These are phyloP conservation scores for Calonectria hawksworthii DNA, from an alignment of 2,329 filamentous ascomycete genomes.

Conservation along the genomic window DNA sequence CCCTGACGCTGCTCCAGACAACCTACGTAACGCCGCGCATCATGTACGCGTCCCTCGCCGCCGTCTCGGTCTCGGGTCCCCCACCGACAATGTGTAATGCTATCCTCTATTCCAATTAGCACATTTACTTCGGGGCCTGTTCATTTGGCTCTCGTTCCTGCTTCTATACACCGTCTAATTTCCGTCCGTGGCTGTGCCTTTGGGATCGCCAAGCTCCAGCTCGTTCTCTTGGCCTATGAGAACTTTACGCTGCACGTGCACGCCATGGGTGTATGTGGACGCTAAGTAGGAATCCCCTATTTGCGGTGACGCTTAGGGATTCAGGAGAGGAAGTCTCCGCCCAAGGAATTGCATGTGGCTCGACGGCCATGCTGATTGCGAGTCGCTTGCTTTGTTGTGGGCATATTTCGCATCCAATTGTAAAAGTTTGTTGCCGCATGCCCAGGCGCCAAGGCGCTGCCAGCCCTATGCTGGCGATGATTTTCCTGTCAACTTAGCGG, in stretches of 20 bases:
- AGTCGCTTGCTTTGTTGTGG: not conserved
- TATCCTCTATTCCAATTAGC: not conserved
- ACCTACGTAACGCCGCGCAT: constrained; percentile 24
- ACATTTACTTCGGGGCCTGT: not conserved
- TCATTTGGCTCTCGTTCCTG: not conserved
- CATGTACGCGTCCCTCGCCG: constrained; percentile 19
- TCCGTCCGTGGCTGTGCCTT: constrained; percentile 7
- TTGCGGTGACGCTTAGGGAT: not conserved
- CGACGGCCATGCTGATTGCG: too few species aligned
- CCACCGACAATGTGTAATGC: constrained; percentile 6
- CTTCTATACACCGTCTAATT: constrained; percentile 5
- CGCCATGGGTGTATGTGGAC: not conserved
- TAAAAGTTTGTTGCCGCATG: not conserved
- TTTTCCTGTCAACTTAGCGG: not conserved
- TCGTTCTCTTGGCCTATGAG: not conserved
- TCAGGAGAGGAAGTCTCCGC: not conserved
- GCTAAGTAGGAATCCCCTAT: not conserved
- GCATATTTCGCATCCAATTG: too few species aligned
- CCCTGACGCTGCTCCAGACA: not conserved
- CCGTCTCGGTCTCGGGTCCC: not conserved
- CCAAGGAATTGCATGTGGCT: not conserved
- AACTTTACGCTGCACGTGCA: not conserved
- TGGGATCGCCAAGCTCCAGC: not conserved
- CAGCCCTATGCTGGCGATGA: not conserved
- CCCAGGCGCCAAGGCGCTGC: not conserved